phyloP scores from a whole-genome alignment of 768 basidiomycete species.

The Hydnum rufescens region DNA sequence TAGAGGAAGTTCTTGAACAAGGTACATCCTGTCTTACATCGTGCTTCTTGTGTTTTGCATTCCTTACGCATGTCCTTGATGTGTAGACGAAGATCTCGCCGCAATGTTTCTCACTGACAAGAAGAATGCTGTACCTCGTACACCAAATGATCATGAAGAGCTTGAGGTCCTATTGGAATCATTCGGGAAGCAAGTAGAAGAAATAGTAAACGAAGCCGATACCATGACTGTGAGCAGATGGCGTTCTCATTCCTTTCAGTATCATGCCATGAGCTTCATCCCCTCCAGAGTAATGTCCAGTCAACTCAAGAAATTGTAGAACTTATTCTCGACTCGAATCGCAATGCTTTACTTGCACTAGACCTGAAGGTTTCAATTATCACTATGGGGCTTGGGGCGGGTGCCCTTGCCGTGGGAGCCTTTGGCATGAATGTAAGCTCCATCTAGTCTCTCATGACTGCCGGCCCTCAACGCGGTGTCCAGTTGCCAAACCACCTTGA shows the following conservation, averaged over 20 bases:
- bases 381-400: conserved; percentile 81
- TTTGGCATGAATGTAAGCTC: conserved; percentile 89
- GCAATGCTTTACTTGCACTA: conserved; percentile 76
- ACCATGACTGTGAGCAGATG: conserved; percentile 42
- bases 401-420: conserved; percentile 73
- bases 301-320: conserved; percentile 98
- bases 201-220: conserved; percentile 85
- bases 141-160: conserved; percentile 71
- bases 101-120: conserved; percentile 93
- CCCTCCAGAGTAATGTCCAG: conserved; percentile 62
- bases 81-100: conserved; percentile 72
- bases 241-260: not conserved
- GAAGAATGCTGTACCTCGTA: conserved; percentile 38
- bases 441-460: conserved; percentile 6
- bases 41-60: not conserved
- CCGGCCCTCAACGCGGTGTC: conserved; percentile 2
- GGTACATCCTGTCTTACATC: conserved; percentile 26
- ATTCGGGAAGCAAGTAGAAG: conserved; percentile 90
- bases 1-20: conserved; percentile 83
- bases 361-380: conserved; percentile 92
- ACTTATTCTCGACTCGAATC: conserved; percentile 86
- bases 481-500: conserved; percentile 65
- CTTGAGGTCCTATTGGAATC: conserved; percentile 85
- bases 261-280: not conserved
- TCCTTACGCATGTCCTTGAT: not conserved